Percentiles rank a stretch among this genome's conserved stretches.
Conservation (phyloP, 805 yeast genomes). For the Wickerhamomyces bisporus region DNA sequence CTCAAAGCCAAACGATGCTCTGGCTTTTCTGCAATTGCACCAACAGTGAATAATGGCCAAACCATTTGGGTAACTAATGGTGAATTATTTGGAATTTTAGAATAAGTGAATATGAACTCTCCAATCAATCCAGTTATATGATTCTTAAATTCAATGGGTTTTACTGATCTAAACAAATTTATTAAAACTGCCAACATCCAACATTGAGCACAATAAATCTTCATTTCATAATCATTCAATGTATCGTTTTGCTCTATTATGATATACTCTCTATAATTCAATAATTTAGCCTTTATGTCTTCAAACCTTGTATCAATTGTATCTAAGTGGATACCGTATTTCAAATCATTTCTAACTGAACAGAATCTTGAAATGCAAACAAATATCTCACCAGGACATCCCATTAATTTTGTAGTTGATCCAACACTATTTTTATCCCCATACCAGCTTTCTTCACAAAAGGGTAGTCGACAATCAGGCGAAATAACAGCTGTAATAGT, state of each 20-base stretch:
- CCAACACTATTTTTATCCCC: constrained; percentile 37
- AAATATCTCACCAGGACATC: constrained; percentile 57
- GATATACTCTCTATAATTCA: constrained; percentile 46
- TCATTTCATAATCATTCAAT: constrained; percentile 30
- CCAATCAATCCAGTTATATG: constrained; percentile 29
- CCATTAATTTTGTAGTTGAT: constrained; percentile 51
- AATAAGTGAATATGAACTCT: constrained; percentile 46
- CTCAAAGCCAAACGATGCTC: constrained; percentile 28
- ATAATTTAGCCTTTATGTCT: constrained; percentile 29
- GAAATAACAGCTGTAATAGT: constrained; percentile 51
- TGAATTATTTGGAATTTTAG: constrained; percentile 38
- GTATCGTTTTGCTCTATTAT: constrained; percentile 15
- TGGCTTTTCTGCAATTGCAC: constrained; percentile 35
- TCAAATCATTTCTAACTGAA: constrained; percentile 26
- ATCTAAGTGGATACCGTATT: constrained; percentile 14
- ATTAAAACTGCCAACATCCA: constrained; percentile 42
- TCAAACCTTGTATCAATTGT: constrained; percentile 24
- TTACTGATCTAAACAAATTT: constrained; percentile 28
- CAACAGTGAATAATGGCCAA: constrained; percentile 53
- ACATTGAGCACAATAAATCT: constrained; percentile 50
- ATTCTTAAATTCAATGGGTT: constrained; percentile 25
- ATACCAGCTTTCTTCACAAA: constrained; percentile 48
- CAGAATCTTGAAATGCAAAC: constrained; percentile 41
- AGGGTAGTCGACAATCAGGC: constrained; percentile 52
- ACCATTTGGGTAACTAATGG: constrained; percentile 58